Percentiles rank a stretch among this genome's conserved stretches.
Conservation (phyloP, 2,329 filamentous ascomycete species). For the Arthrobotrys entomopaga region DNA sequence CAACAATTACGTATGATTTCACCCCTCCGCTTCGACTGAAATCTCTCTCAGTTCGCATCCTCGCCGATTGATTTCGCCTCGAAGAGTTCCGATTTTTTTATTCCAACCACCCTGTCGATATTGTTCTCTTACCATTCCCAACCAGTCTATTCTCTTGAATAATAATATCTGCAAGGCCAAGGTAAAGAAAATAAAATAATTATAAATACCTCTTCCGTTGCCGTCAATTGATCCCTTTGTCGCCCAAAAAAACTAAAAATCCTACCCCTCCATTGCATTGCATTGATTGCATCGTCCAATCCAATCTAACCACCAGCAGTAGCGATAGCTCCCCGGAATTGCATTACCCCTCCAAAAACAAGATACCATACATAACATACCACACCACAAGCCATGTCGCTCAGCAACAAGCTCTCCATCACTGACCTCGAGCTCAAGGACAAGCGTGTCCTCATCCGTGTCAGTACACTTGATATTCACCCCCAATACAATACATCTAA, state of each 20-base stretch:
- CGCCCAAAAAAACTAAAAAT: neutral
- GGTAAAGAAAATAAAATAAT: no score
- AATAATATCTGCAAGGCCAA: no score
- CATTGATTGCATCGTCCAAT: no score
- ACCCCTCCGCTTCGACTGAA: neutral
- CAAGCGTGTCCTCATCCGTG: slow-evolving; percentile 97
- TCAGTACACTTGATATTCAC: slow-evolving; percentile 67
- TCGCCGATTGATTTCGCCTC: neutral
- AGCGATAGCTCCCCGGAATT: no score
- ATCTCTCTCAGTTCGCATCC: neutral
- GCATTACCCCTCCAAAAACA: slow-evolving; percentile 14
- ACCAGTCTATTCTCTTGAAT: no score
- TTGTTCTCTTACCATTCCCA: neutral
- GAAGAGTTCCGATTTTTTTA: slow-evolving; percentile 1
- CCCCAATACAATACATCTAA: neutral
- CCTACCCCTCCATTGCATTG: no score
- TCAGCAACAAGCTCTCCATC: slow-evolving; percentile 97
- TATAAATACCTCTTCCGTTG: slow-evolving; percentile 2
- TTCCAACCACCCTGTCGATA: neutral
- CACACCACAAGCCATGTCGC: slow-evolving; percentile 76
- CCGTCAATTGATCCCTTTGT: neutral
- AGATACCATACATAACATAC: neutral
- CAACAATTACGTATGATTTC: slow-evolving; percentile 4
- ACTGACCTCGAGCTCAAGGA: slow-evolving; percentile 95
- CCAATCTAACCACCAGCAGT: no score